phyloP scores from a whole-genome alignment of 169 alveolate species.

The Eimeria zaria region DNA sequence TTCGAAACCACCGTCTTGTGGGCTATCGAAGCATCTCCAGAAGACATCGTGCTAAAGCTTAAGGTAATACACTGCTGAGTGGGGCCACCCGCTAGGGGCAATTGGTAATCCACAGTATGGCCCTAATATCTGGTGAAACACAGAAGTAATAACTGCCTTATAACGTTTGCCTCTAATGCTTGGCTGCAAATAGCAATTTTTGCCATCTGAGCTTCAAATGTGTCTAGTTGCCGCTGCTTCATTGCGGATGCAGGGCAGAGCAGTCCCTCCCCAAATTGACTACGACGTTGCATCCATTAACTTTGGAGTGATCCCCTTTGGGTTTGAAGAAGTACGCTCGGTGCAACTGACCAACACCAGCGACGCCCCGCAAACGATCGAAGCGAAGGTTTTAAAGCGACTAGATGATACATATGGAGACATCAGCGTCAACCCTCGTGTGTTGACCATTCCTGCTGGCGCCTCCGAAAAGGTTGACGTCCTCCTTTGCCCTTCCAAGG shows the following conservation, averaged over 20 bases:
- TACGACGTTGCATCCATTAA: constrained; percentile 94
- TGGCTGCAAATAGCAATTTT: not conserved
- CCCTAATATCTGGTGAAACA: not conserved
- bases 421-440: constrained; percentile 40
- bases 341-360: constrained; percentile 94
- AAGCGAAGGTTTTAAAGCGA: constrained; percentile 35
- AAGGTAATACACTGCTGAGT: constrained; percentile 37
- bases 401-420: constrained; percentile 49
- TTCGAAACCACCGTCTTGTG: constrained; percentile 95
- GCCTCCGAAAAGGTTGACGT: not conserved
- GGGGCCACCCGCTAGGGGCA: not conserved
- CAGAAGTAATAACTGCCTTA: constrained; percentile 88
- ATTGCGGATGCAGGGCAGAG: constrained; percentile 92
- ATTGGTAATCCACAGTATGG: not conserved
- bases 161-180: not conserved
- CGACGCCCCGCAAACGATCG: constrained; percentile 88
- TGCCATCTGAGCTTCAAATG: not conserved
- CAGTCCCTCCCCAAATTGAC: constrained; percentile 96
- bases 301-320: constrained; percentile 96
- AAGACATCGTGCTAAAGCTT: not conserved
- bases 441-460: constrained; percentile 39
- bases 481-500: constrained; percentile 66
- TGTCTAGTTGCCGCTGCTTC: not conserved
- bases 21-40: constrained; percentile 94
- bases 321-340: constrained; percentile 94